These are phyloP conservation scores for Taphrina flavorubra DNA, from an alignment of 1,139 yeast genomes.

Conservation along the genomic window DNA sequence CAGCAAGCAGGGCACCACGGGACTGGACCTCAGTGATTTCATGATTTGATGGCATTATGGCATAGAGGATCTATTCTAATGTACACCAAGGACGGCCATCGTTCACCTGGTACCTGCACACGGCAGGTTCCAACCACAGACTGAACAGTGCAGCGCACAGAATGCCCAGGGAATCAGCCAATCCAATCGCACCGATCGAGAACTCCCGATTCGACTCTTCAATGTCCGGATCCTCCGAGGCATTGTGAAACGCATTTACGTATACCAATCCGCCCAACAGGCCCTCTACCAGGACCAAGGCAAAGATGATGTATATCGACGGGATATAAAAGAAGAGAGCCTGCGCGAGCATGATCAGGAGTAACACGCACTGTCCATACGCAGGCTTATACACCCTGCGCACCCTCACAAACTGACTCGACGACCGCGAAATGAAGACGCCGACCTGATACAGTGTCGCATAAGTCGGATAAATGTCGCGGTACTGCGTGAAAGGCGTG, in stretches of 20 bases:
- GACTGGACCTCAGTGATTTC: slow-evolving; percentile 20
- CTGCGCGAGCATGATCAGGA: slow-evolving; percentile 65
- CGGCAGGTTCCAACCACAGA: slow-evolving; percentile 69
- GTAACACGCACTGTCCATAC: slow-evolving; percentile 69
- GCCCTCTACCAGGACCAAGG: slow-evolving; percentile 78
- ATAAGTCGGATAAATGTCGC: slow-evolving; percentile 91
- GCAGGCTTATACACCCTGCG: slow-evolving; percentile 67
- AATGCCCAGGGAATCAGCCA: slow-evolving; percentile 88
- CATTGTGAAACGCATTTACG: slow-evolving; percentile 82
- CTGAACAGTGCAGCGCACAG: slow-evolving; percentile 80
- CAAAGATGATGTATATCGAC: slow-evolving; percentile 67
- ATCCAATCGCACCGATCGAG: slow-evolving; percentile 90
- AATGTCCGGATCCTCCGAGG: slow-evolving; percentile 63
- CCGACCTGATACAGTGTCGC: slow-evolving; percentile 94
- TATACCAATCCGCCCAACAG: slow-evolving; percentile 88
- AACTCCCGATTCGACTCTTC: slow-evolving; percentile 70
- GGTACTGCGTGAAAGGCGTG: slow-evolving; percentile 60
- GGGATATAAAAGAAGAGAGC: slow-evolving; percentile 67
- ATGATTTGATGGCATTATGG: slow-evolving; percentile 5
- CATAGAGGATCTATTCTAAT: slow-evolving; percentile 27
- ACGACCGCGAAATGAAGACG: slow-evolving; percentile 86
- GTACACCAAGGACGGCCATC: slow-evolving; percentile 55
- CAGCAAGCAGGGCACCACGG: neutral
- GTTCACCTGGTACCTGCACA: slow-evolving; percentile 70
- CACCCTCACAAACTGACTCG: slow-evolving; percentile 69